Percentiles rank a stretch among this genome's conserved stretches.
phyloP scores from a whole-genome alignment of 2,329 filamentous ascomycete genomes.

The Venturia nashicola region DNA sequence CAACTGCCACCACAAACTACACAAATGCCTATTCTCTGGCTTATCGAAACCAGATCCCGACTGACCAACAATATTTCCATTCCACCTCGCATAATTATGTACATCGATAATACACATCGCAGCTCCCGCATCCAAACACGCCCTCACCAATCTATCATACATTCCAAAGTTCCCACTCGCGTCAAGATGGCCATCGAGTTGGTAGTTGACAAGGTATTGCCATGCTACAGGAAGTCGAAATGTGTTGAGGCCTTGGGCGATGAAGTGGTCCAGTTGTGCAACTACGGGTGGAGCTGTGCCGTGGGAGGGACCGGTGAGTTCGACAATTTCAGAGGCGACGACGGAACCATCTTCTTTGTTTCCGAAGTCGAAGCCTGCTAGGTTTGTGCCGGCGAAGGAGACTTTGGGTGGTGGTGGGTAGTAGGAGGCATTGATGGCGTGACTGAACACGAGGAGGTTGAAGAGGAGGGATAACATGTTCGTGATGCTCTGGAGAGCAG shows the following conservation, averaged over 20 bases:
- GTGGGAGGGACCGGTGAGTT: conserved; percentile 14
- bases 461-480: not conserved
- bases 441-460: not conserved
- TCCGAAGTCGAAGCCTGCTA: conserved; percentile 39
- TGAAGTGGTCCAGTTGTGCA: conserved; percentile 45
- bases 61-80: conserved; percentile 52
- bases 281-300: conserved; percentile 23
- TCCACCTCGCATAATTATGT: conserved; percentile 40
- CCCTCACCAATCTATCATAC: conserved; percentile 45
- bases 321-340: conserved; percentile 13
- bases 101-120: conserved; percentile 45
- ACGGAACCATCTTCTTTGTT: conserved; percentile 22
- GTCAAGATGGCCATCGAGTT: conserved; percentile 39
- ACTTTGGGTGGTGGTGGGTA: conserved; percentile 12
- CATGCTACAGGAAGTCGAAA: conserved; percentile 46
- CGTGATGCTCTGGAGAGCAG: not conserved
- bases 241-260: conserved; percentile 41
- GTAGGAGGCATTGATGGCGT: not conserved
- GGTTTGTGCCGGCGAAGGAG: conserved; percentile 27
- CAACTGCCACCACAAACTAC: conserved; percentile 41
- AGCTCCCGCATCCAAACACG: conserved; percentile 44
- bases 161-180: conserved; percentile 30
- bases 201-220: conserved; percentile 46
- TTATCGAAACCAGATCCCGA: conserved; percentile 30
- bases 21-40: conserved; percentile 46